Base-by-base conservation (phyloP, 2,329 filamentous ascomycete genomes). In the Volutella citrinella region DNA sequence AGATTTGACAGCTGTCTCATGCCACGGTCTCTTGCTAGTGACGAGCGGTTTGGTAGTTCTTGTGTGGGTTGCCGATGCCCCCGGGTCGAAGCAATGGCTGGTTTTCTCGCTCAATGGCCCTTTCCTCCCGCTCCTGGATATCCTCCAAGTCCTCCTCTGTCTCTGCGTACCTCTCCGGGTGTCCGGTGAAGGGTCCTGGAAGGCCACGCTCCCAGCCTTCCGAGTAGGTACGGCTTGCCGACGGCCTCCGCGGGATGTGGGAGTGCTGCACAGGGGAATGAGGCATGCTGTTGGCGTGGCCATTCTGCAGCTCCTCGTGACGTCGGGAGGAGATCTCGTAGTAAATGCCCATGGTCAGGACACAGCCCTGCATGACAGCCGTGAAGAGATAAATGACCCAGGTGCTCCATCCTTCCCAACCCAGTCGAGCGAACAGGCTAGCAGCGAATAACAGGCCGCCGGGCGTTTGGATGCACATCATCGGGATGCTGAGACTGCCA, bases 381-480 rank as follows among this genome's bases (percentile, higher is more conserved):
- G 90, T 95, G 32, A 97, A 72, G 27, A 95, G 72, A 55, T 91
- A 94, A 11, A 97, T 82, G 9, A 88, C 82, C 93, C 93, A 98
- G 1, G 89, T 88, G 63, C 90, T 96, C 93, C 93, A 98, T 0
- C 91, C 91, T 20, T 76, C 80, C 52, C 72, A 72, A 0, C 93
- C 93, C 14, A 96, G 73, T 27, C 93, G 77, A 7, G 78, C 79
- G 31, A 83, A 88, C 26, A 98, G 66, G 58, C 89, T 96, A 10
- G 76, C 82, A 0, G 91, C 89, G 65, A 95, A 97, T 7, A 98
- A 67, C 49, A 95, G 82, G 39, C 88, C 89, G 1, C 93, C 93
- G 0, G 93, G 93, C 0, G 91, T 96, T 61, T 98, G 93, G 20
- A 98, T 95, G 57, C 86, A 85, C 90, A 98, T 97, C 84, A 96